These are phyloP conservation scores for Pseudogymnoascus sp. DNA, from an alignment of 2,329 filamentous ascomycete genomes.

Conservation along the genomic window DNA sequence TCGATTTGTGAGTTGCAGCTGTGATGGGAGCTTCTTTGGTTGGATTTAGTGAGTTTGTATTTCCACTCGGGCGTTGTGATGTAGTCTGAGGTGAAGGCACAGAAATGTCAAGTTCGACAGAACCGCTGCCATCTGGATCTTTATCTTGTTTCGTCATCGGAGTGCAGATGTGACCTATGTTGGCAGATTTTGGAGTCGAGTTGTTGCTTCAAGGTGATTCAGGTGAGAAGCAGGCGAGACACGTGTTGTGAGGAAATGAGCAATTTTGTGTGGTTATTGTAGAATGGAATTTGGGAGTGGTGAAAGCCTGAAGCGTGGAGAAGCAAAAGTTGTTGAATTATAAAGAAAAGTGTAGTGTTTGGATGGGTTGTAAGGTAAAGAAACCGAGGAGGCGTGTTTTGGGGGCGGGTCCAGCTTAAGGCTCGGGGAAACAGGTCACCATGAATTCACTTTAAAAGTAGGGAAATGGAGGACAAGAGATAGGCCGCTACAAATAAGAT, in stretches of 20 bases:
- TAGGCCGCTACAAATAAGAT: slow-evolving; percentile 1
- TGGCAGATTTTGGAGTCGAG: neutral
- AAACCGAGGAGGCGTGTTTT: neutral
- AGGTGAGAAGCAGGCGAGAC: neutral
- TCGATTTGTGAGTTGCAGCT: neutral
- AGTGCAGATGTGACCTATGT: neutral
- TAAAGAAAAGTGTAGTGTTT: neutral
- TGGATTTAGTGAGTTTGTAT: neutral
- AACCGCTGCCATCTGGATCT: neutral
- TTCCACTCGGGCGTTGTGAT: neutral
- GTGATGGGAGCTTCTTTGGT: neutral
- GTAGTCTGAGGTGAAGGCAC: neutral
- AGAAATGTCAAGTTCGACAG: neutral
- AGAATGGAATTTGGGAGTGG: neutral
- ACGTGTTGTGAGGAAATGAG: neutral
- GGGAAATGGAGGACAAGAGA: neutral
- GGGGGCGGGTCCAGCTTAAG: no score
- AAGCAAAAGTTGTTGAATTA: neutral
- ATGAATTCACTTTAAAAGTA: neutral
- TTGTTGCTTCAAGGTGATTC: neutral
- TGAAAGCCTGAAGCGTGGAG: neutral
- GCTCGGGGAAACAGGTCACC: neutral
- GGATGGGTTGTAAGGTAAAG: neutral
- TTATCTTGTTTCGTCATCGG: neutral
- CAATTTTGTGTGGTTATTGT: neutral